These are phyloP conservation scores for Vaucheria bursata DNA, from an alignment of 352 stramenopile species.

Conservation along the genomic window DNA sequence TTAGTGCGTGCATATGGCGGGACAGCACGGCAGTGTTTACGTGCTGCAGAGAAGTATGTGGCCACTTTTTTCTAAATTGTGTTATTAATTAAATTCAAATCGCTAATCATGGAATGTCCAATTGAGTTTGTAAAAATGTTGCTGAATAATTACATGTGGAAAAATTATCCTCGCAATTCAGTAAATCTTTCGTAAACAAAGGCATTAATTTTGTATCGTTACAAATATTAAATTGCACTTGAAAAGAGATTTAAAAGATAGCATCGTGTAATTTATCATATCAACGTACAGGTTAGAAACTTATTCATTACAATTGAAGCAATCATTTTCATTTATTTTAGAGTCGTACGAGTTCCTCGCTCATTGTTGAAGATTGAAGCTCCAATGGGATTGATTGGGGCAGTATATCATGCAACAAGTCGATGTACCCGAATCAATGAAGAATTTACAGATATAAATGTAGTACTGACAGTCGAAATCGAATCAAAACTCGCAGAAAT, in stretches of 20 bases:
- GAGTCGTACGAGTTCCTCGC: no score
- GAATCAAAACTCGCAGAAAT: not conserved
- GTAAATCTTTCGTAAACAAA: no score
- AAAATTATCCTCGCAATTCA: not conserved
- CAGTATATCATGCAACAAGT: constrained; percentile 23
- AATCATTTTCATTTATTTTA: no score
- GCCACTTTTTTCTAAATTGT: not conserved
- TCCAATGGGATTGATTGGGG: constrained; percentile 24
- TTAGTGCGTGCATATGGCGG: constrained; percentile 48
- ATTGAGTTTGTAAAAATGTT: not conserved
- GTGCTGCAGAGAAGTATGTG: constrained; percentile 38
- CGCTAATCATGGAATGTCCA: not conserved
- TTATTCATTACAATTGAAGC: no score
- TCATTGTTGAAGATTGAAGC: constrained; percentile 10
- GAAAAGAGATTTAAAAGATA: no score
- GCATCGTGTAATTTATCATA: no score
- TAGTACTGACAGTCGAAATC: constrained; percentile 11
- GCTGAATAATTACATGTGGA: not conserved
- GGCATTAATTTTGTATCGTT: no score
- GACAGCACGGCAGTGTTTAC: constrained; percentile 42
- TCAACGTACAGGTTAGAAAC: no score
- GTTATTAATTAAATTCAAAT: not conserved
- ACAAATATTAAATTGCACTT: no score
- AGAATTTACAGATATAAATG: constrained; percentile 21
- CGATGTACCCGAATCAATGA: constrained; percentile 23